phyloP scores from a whole-genome alignment of 768 basidiomycete species.

The Naganishia kalamii region DNA sequence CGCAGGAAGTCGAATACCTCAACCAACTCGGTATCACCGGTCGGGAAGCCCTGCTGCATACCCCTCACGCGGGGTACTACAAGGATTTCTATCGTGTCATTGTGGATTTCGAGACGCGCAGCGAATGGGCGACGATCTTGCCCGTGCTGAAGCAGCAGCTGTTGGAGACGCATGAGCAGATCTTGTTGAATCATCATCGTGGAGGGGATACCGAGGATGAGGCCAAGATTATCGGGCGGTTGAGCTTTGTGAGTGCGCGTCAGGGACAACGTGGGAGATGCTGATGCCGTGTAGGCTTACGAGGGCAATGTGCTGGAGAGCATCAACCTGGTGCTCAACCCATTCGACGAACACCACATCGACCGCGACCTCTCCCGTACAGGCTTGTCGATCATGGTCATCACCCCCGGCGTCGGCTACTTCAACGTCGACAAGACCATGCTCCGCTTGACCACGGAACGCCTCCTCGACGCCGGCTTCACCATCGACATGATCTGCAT shows the following conservation, averaged over 20 bases:
- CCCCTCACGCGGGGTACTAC: constrained; percentile 55
- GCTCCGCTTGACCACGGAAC: constrained; percentile 81
- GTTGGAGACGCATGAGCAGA: constrained; percentile 76
- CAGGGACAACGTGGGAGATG: neutral
- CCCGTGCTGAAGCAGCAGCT: constrained; percentile 73
- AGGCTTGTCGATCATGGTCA: constrained; percentile 70
- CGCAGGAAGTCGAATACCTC: constrained; percentile 36
- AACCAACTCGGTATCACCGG: constrained; percentile 20
- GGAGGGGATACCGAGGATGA: constrained; percentile 45
- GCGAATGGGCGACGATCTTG: constrained; percentile 81
- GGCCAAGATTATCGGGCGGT: constrained; percentile 41
- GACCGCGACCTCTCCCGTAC: constrained; percentile 89
- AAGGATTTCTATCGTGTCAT: constrained; percentile 97
- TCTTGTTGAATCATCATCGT: constrained; percentile 79
- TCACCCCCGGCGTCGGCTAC: constrained; percentile 90
- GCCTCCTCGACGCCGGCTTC: constrained; percentile 90
- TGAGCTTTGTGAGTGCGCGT: constrained; percentile 41
- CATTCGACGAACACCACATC: constrained; percentile 88
- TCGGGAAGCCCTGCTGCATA: constrained; percentile 24
- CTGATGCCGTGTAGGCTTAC: constrained; percentile 55
- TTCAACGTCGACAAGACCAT: constrained; percentile 87
- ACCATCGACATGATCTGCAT: constrained; percentile 79
- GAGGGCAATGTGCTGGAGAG: constrained; percentile 95
- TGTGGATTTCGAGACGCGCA: constrained; percentile 78
- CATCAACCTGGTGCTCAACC: constrained; percentile 83